Evolutionary conservation across 495 filamentous ascomycete species (phyloP), one percentile per base, ranked within the genome.

Genomic region (Jackrogersella multiformis): DNA sequence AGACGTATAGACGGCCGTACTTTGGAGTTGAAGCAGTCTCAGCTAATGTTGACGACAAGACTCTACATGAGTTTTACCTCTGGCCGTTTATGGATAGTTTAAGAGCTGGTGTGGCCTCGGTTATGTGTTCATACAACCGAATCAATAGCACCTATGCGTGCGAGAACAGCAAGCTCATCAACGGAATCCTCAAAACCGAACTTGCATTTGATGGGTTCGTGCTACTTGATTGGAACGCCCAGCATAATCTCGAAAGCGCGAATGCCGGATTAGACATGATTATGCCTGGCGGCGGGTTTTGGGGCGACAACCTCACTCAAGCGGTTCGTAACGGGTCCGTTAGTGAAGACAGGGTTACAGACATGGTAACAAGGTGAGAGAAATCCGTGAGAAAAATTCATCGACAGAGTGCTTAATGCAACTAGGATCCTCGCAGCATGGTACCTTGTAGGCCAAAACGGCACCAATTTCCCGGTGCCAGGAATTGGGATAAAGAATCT

Each of bases 121-220:
- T 90, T 46, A 90, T 91, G 87, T 91, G 88, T 75, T 88, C 86
- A 9, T 92, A 92, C 67, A 84, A 90, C 36, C 82, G 86, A 13
- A 56, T 91, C 18, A 90, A 91, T 68, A 85, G 84, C 48, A 87
- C 84, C 0, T 88, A 88, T 56, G 82, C 84, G 5, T 92, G 88
- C 64, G 81, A 86, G 64, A 90, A 90, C 70, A 84, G 81, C 63
- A 84, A 89, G 28, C 67, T 80, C 0, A 75, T 90, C 44, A 89
- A 89, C 61, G 83, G 84, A 0, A 54, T 91, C 1, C 78, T 92
- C 9, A 92, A 91, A 69, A 79, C 77, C 1, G 88, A 91, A 69
- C 79, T 92, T 0, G 86, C 81, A 0, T 91, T 90, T 72, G 80
- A 88, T 44, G 89, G 89, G 5, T 89, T 85, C 61, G 85, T 92